Percentiles rank a stretch among this genome's conserved stretches.
These are phyloP conservation scores for Brasilioporus rufonigricans DNA, from an alignment of 768 basidiomycete species.

Conservation along the genomic window DNA sequence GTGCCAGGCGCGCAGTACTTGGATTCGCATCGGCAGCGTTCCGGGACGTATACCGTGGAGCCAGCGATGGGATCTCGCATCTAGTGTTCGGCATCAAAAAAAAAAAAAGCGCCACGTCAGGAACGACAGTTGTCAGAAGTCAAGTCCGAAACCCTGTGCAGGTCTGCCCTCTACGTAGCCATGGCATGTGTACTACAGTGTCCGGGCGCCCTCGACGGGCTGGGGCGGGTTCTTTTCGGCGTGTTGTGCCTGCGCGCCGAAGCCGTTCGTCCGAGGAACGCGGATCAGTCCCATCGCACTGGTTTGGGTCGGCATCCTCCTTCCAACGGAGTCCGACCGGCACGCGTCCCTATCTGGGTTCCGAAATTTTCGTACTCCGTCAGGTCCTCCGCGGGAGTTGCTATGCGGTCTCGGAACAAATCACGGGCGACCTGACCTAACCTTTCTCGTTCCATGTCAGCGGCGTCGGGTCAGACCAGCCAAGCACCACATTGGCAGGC, in stretches of 20 bases:
- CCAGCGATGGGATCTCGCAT: conserved; percentile 17
- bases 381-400: conserved; percentile 29
- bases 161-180: neutral
- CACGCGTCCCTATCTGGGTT: conserved; percentile 2
- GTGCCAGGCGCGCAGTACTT: neutral
- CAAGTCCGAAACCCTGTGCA: neutral
- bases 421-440: neutral
- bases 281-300: neutral
- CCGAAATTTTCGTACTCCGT: conserved; percentile 11
- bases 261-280: neutral
- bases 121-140: conserved; percentile 7
- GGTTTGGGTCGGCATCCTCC: too few species aligned
- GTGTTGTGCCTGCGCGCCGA: too few species aligned
- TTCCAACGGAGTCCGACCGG: neutral
- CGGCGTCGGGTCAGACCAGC: conserved; percentile 16
- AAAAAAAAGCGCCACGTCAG: conserved; percentile 18
- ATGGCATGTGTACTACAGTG: neutral
- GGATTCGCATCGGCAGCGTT: neutral
- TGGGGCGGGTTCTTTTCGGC: neutral
- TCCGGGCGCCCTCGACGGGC: neutral
- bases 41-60: neutral
- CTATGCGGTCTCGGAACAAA: conserved; percentile 31
- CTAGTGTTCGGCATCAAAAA: conserved; percentile 12
- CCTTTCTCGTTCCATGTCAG: conserved; percentile 33
- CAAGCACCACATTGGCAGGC: conserved; percentile 13